Evolutionary conservation across 768 basidiomycete genomes (phyloP), one percentile per base, ranked within the genome.

Genomic region (Leccinum subgranulosum): DNA sequence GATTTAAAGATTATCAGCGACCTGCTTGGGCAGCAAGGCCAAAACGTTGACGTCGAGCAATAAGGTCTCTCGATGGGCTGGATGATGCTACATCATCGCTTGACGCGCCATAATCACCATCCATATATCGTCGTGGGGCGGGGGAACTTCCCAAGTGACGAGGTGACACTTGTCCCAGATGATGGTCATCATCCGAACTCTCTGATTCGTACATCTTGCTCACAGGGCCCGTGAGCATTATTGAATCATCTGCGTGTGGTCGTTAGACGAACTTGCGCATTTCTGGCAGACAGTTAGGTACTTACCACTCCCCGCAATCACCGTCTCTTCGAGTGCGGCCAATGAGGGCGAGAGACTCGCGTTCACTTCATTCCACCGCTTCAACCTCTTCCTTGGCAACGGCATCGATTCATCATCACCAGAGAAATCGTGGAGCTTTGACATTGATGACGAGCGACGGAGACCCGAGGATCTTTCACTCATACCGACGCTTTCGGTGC

Each of bases 161-260:
- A n/a, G 87, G 86, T 0, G 85, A 88, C 17, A 88, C 84, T 68
- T 87, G 85, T 0, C 86, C 86, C 27, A 82, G 58, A 58, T 78
- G 77, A 0, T 79, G 80, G 60, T 88, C 85, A 56, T 90, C 86
- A 62, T 89, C 87, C 3, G 87, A 88, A 12, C 75, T 66, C 53
- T 79, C 72, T 1, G 58, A 34, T 25, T 57, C 55, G 39, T 23
- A 11, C 15, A 31, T 39, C n/a, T 27, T 58, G 21, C 49, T 53
- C 14, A 19, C 43, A 3, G 56, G 43, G 39, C 39, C 43, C 19
- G 39, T 52, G 25, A 74, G 62, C 66, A 76, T 75, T 60, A 82
- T 79, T 0, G 82, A 82, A 58, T 83, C 82, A 56, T 83, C 81
- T 82, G 60, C 12, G 33, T 49, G 49, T 4, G 19, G 31, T 27